phyloP scores from a whole-genome alignment of 2,329 filamentous ascomycete genomes.

The Scedosporium minutisporum region DNA sequence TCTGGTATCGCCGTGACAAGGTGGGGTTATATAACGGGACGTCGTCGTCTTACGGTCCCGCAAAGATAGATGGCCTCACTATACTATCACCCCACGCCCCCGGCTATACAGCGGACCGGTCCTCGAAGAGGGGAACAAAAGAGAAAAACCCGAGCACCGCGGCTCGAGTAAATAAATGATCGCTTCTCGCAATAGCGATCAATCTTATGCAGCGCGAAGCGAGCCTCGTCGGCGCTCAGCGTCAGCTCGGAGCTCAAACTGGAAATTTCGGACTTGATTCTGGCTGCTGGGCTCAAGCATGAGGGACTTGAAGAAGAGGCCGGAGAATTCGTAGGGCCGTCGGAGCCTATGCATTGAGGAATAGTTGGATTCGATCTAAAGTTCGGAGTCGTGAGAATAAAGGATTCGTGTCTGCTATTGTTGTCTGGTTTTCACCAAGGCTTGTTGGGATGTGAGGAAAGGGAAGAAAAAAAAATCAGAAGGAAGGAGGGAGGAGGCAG shows the following conservation, averaged over 20 bases:
- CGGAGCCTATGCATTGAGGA: slow-evolving; percentile 7
- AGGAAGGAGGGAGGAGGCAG: background rate
- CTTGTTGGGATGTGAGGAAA: background rate
- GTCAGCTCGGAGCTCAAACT: slow-evolving; percentile 7
- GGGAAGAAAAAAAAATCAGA: background rate
- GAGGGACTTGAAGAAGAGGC: slow-evolving; percentile 3
- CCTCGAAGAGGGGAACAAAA: background rate
- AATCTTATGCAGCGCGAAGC: background rate
- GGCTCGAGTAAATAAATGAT: background rate
- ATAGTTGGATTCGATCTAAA: background rate
- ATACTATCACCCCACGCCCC: background rate
- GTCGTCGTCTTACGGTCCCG: background rate
- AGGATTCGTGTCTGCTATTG: background rate
- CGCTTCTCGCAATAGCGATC: background rate
- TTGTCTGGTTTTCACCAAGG: background rate
- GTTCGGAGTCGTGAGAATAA: background rate
- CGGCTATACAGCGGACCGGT: background rate
- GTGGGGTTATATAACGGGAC: background rate
- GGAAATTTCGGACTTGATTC: slow-evolving; percentile 4
- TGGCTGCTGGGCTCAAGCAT: slow-evolving; percentile 6
- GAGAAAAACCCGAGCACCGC: background rate
- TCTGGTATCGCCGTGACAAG: background rate
- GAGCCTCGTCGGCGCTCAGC: slow-evolving; percentile 8
- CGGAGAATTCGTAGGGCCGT: background rate
- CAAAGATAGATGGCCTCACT: background rate